phyloP scores from a whole-genome alignment of 2,329 filamentous ascomycete species.

The Neonectria faginata region DNA sequence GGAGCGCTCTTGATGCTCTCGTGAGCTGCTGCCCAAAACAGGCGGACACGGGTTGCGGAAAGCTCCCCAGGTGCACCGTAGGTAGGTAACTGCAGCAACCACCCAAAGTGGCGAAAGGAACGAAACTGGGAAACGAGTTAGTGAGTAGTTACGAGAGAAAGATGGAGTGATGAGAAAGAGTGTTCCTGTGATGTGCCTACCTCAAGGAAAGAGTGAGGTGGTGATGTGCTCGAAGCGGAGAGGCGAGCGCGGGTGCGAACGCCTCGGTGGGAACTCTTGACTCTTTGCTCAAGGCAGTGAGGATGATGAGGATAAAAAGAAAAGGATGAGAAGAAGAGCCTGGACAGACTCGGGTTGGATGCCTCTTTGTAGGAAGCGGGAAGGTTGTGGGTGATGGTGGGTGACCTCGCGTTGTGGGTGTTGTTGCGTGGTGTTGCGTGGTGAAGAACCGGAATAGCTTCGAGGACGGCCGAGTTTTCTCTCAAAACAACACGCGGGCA shows the following conservation, averaged over 20 bases:
- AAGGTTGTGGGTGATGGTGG: neutral
- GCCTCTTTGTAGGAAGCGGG: neutral
- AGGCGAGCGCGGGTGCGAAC: neutral
- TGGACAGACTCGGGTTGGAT: neutral
- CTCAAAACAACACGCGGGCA: conserved; percentile 5
- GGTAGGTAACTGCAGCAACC: conserved; percentile 3
- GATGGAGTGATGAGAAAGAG: neutral
- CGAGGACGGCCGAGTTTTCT: conserved; percentile 4
- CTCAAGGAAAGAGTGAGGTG: neutral
- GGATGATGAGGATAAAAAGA: neutral
- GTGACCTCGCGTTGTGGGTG: conserved; percentile 2
- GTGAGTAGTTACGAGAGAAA: neutral
- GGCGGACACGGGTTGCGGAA: neutral
- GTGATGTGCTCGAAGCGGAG: neutral
- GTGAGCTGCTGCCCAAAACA: neutral
- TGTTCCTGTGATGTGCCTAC: neutral
- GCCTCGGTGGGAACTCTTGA: neutral
- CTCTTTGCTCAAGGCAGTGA: neutral
- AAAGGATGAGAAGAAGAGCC: neutral
- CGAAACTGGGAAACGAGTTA: neutral
- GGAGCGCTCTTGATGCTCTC: conserved; percentile 23
- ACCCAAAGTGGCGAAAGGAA: neutral
- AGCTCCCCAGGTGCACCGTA: neutral
- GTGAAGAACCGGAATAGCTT: conserved; percentile 16
- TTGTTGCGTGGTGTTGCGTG: conserved; percentile 9